Conservation (phyloP, 768 basidiomycete genomes). For the Lactarius evosmus region DNA sequence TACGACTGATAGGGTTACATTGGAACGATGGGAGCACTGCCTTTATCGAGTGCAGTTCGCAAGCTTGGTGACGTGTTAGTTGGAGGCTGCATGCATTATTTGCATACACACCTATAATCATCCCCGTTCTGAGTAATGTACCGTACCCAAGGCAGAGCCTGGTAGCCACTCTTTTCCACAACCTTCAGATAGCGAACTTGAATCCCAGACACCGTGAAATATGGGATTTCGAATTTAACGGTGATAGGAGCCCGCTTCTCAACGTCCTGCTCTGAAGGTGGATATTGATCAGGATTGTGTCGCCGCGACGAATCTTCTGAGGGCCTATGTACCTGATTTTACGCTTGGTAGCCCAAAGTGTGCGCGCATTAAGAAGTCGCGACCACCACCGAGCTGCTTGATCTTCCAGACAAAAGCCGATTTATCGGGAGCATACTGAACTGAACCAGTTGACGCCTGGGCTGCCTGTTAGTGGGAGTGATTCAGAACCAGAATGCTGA, state of each 20-base stretch:
- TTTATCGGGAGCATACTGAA: slow-evolving; percentile 97
- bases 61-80: slow-evolving; percentile 41
- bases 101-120: slow-evolving; percentile 70
- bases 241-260: slow-evolving; percentile 94
- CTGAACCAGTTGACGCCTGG: slow-evolving; percentile 90
- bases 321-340: slow-evolving; percentile 58
- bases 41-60: slow-evolving; percentile 73
- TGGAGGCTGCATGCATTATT: background rate
- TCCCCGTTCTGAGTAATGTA: slow-evolving; percentile 92
- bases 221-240: slow-evolving; percentile 97
- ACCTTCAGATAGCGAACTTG: slow-evolving; percentile 98
- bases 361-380: slow-evolving; percentile 97
- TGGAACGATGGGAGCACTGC: slow-evolving; percentile 58
- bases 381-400: slow-evolving; percentile 92
- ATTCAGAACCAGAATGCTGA: background rate
- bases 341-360: slow-evolving; percentile 97
- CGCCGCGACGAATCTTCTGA: background rate
- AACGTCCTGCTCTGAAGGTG: slow-evolving; percentile 56
- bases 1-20: slow-evolving; percentile 29
- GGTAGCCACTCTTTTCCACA: slow-evolving; percentile 97
- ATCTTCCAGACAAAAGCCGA: slow-evolving; percentile 99
- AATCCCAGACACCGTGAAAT: slow-evolving; percentile 96
- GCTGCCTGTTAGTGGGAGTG: background rate
- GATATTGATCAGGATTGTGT: background rate
- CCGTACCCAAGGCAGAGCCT: slow-evolving; percentile 93